Base-by-base conservation (phyloP, 345 rosid genomes). In the Eucalyptus brandiana region DNA sequence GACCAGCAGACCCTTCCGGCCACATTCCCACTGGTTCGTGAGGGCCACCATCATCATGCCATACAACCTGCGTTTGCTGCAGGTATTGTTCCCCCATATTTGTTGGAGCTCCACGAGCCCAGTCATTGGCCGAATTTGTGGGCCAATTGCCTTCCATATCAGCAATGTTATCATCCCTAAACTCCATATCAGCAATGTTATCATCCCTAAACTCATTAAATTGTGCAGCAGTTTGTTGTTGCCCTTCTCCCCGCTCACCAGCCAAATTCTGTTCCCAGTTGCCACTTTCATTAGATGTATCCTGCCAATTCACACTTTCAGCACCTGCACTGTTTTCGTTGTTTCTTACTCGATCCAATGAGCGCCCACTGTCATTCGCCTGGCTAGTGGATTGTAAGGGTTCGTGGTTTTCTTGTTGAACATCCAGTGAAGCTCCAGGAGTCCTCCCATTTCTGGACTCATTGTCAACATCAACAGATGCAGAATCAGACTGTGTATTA, bases 1-100 rank as follows among this genome's bases (percentile, higher is more conserved):
- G 95, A 89, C 93, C 95, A 53, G 97, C 90, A 91, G 94, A 95
- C 86, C 91, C 94, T 87, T 91, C 95, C 40, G 94, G 90, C 99
- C 98, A 96, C 87, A 90, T 94, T 89, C 91, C 95, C 91, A 90
- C 92, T 45, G 95, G 88, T 91, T 95, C 96, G 24, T 92, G 93
- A 90, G 98, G 87, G 47, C 83, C 83, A 72, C 87, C 91, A 91
- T 90, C 93, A 90, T 92, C 96, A 86, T 32, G 96, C 99, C 99
- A 96, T 87, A 76, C 93, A 86, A 92, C 93, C 92, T 88, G 96
- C 21, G 86, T 91, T 90, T 92, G 96, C 89, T 91, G 94, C 62
- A 92, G 89, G 87, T 16, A 92, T 89, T 87, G 93, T 91, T 95
- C 99, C 87, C 88, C 65, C 62, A 89, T 90, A 93, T 91, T 92